Base-by-base conservation (phyloP, 1,284 basidiomycete species). In the Sanguinoderma infundibulare region DNA sequence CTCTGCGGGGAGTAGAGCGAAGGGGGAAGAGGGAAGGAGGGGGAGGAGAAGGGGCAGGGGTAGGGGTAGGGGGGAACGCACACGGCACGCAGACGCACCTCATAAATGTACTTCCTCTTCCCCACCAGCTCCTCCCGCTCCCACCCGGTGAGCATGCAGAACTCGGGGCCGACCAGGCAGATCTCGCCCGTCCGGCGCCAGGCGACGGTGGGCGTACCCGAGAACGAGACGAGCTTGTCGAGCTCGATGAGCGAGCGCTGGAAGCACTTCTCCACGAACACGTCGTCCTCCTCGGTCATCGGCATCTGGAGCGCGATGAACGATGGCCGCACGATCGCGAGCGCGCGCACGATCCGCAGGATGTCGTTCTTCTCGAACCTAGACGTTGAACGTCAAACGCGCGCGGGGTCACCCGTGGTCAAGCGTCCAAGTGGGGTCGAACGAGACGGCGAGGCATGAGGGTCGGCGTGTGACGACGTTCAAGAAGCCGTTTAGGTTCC, bases 101-200 rank as follows among this genome's bases (percentile, higher is more conserved):
- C 93, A 77, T 96, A 98, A 67, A 98, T 94, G 77, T 91, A 97
- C 71, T 92, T 95, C 73, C 87, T 83, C 66, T 83, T 85, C 12
- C 87, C 87, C 20, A 95, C 76, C 34, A 98, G 81, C 66, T 98
- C 94, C 61, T 92, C 89, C 74, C 90, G 85, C 17, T 87, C 86
- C 91, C 94, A 95, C 68, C 92, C 93, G 3, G 95, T 96, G 62
- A 99, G 82, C 84, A 95, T 91, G 75, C 92, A 95, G 73, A 99
- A 99, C 77, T 99, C 96, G 1, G 95, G 92, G 0, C 96, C 96
- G 47, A 97, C 97, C 46, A 98, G 88, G 72, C 95, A 96, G 39
- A 99, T 95, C 79, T 99, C 98, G 72, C 97, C 97, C 17, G 98
- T 99, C 53, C 97, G 83, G 34, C 97, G 89, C 97, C 97, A 99